phyloP scores from a whole-genome alignment of 169 alveolate species.

The Theileria parva region DNA sequence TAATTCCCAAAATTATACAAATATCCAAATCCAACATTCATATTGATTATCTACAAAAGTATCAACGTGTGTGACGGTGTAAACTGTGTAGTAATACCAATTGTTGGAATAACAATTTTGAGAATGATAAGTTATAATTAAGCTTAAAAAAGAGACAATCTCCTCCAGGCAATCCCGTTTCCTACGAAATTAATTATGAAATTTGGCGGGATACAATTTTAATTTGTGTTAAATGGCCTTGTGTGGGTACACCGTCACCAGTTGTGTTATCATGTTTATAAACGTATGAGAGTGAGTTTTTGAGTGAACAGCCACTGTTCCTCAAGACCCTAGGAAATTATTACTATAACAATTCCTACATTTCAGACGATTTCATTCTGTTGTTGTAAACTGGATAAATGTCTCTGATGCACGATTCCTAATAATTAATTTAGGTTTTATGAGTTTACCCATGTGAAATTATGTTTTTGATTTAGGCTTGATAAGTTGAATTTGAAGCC shows the following conservation, averaged over 20 bases:
- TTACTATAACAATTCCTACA: slow-evolving; percentile 9
- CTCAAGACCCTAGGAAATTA: slow-evolving; percentile 26
- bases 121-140: slow-evolving; percentile 41
- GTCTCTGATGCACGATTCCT: slow-evolving; percentile 49
- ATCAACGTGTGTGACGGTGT: not conserved
- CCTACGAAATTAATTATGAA: slow-evolving; percentile 21
- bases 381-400: slow-evolving; percentile 61
- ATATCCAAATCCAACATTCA: slow-evolving; percentile 56
- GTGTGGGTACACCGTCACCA: slow-evolving; percentile 53
- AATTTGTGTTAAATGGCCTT: slow-evolving; percentile 56
- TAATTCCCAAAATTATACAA: slow-evolving; percentile 32
- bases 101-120: slow-evolving; percentile 25
- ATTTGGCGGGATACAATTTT: slow-evolving; percentile 23
- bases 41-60: slow-evolving; percentile 33
- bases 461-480: slow-evolving; percentile 37
- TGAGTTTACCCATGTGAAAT: slow-evolving; percentile 40
- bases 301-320: slow-evolving; percentile 62
- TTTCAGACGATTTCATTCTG: slow-evolving; percentile 48
- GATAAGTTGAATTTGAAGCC: slow-evolving; percentile 53
- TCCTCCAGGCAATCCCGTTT: slow-evolving; percentile 66
- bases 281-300: slow-evolving; percentile 55
- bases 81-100: slow-evolving; percentile 13
- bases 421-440: not conserved
- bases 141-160: slow-evolving; percentile 59
- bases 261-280: slow-evolving; percentile 31